These are phyloP conservation scores for Pleurotus citrinopileatus DNA, from an alignment of 768 basidiomycete genomes.

Conservation along the genomic window DNA sequence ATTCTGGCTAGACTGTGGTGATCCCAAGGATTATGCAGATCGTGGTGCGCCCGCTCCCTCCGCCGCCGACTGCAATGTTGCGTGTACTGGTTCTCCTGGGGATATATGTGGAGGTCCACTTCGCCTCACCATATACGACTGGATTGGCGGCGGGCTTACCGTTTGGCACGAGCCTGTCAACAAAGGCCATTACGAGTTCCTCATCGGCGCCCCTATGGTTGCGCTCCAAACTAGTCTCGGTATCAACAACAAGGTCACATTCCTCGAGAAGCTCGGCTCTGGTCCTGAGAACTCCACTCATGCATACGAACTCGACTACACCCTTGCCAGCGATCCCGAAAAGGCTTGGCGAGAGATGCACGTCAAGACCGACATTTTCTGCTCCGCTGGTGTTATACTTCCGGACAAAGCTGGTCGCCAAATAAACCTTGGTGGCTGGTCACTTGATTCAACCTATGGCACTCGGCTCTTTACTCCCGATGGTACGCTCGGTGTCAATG, in stretches of 20 bases:
- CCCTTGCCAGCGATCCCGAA: constrained; percentile 42
- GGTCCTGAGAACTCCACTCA: constrained; percentile 46
- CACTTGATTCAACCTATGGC: constrained; percentile 65
- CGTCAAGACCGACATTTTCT: constrained; percentile 75
- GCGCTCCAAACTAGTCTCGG: constrained; percentile 74
- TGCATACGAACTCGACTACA: constrained; percentile 74
- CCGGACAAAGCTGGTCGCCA: constrained; percentile 70
- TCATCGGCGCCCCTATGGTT: constrained; percentile 38
- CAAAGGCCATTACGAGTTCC: constrained; percentile 68
- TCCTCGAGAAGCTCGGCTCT: constrained; percentile 75
- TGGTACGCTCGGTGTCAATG: constrained; percentile 63
- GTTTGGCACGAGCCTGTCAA: constrained; percentile 64
- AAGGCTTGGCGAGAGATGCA: constrained; percentile 77
- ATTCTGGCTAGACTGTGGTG: constrained; percentile 36
- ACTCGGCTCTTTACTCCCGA: constrained; percentile 71
- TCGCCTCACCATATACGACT: constrained; percentile 8
- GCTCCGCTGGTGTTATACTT: constrained; percentile 67
- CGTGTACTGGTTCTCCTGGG: constrained; percentile 13
- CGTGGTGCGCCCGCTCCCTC: constrained; percentile 31
- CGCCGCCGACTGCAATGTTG: constrained; percentile 39
- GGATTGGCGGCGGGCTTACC: constrained; percentile 53
- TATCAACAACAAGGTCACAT: constrained; percentile 77
- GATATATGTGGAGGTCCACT: constrained; percentile 17
- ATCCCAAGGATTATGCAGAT: constrained; percentile 48
- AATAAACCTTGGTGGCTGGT: constrained; percentile 70